Conservation (phyloP, 192 early-diverging fungal species). For the Lobosporangium transversale region DNA sequence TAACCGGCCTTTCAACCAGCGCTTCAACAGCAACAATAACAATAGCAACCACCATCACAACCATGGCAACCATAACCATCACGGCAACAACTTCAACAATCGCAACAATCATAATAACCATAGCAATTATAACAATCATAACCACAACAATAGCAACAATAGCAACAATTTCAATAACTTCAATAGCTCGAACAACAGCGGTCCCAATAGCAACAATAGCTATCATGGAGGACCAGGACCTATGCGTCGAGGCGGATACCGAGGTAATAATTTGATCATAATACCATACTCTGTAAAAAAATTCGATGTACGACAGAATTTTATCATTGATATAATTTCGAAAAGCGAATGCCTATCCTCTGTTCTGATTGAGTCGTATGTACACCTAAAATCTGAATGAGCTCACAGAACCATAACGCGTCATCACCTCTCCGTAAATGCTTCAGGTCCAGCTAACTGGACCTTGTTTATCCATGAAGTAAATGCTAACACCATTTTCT, state of each 20-base stretch:
- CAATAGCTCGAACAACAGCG: slow-evolving; percentile 1
- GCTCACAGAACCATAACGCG: slow-evolving; percentile 1
- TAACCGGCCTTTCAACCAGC: slow-evolving; percentile 21
- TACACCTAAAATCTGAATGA: no score
- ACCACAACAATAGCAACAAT: slow-evolving; percentile 2
- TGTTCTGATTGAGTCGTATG: no score
- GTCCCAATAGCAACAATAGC: slow-evolving; percentile 1
- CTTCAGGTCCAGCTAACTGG: no score
- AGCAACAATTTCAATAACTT: neutral
- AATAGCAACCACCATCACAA: slow-evolving; percentile 5
- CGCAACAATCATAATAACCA: neutral
- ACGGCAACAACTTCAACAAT: slow-evolving; percentile 4
- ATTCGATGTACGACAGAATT: no score
- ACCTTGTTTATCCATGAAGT: no score
- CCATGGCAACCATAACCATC: neutral
- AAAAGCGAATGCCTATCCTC: no score
- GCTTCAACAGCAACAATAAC: slow-evolving; percentile 13
- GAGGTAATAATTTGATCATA: slow-evolving; percentile 27
- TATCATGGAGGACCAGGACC: slow-evolving; percentile 30
- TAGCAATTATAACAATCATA: neutral
- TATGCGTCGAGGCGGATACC: slow-evolving; percentile 37
- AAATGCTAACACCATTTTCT: no score
- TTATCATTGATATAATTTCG: no score
- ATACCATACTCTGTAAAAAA: no score
- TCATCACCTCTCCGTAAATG: no score